Percentiles rank a stretch among this genome's conserved stretches.
Evolutionary conservation across 345 rosid genomes (phyloP).

Genomic region (Lepidium aucheri): DNA sequence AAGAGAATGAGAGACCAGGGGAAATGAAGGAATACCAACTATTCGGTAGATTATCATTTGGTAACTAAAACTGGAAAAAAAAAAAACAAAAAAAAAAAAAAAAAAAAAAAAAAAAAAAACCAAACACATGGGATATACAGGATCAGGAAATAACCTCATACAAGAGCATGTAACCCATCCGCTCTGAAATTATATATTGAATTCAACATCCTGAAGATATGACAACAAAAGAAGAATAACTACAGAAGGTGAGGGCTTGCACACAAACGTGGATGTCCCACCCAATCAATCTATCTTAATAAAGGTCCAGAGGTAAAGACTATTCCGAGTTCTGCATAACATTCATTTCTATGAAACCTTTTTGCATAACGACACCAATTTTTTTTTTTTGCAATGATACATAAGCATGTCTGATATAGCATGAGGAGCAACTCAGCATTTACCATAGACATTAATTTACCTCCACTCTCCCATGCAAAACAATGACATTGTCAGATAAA

Average conservation of each 20-base stretch:
- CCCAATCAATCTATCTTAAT: conserved; percentile 1
- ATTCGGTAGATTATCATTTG: neutral
- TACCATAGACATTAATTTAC: conserved; percentile 31
- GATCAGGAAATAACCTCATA: conserved; percentile 61
- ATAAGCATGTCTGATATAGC: neutral
- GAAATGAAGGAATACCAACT: neutral
- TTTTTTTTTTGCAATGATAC: neutral
- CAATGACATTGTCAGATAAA: conserved; percentile 71
- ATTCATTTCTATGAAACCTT: neutral
- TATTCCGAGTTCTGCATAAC: neutral
- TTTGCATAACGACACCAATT: neutral
- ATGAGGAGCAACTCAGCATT: neutral
- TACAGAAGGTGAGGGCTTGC: conserved; percentile 1
- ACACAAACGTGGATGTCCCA: neutral
- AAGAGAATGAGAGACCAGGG: neutral
- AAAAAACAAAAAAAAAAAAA: no score
- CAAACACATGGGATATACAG: neutral
- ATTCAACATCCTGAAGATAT: conserved; percentile 77
- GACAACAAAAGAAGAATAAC: conserved; percentile 3
- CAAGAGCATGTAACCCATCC: conserved; percentile 99
- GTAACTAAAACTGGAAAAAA: neutral
- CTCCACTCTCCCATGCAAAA: conserved; percentile 94
- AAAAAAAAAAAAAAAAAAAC: no score
- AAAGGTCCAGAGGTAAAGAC: neutral
- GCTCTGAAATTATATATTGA: conserved; percentile 86